phyloP scores from a whole-genome alignment of 2,329 filamentous ascomycete genomes.

The Fusarium floridanum region DNA sequence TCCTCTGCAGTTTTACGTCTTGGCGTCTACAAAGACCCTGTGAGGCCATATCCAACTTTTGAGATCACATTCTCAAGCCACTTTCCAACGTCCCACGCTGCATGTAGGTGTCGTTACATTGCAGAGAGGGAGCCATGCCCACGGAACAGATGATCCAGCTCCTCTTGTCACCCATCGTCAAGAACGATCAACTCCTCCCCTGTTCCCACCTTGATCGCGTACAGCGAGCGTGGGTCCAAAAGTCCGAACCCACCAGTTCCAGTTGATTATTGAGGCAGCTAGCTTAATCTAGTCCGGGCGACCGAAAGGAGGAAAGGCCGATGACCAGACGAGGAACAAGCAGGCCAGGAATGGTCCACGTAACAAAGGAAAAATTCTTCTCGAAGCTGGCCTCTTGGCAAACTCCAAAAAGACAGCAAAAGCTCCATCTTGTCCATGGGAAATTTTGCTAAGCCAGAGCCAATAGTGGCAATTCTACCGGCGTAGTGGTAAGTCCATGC shows the following conservation, averaged over 20 bases:
- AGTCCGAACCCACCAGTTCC: neutral
- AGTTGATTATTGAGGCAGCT: neutral
- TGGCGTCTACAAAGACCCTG: neutral
- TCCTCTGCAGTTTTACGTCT: neutral
- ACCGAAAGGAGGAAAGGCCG: neutral
- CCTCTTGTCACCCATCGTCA: neutral
- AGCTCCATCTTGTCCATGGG: neutral
- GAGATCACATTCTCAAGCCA: neutral
- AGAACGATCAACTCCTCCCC: neutral
- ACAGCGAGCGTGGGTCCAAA: neutral
- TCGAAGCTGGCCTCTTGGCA: constrained; percentile 7
- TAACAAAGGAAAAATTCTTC: neutral
- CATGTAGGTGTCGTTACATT: neutral
- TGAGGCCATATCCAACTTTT: neutral
- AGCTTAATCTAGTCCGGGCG: neutral
- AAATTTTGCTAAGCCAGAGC: neutral
- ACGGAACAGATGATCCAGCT: neutral
- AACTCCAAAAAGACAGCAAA: neutral
- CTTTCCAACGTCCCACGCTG: neutral
- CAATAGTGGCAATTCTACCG: constrained; percentile 1
- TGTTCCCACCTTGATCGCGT: neutral
- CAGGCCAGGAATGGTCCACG: neutral
- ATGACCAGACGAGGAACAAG: neutral
- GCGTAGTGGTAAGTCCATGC: neutral
- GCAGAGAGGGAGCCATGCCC: neutral